Evolutionary conservation across 208 protist genomes (phyloP).

Genomic region (Angomonas deanei): DNA sequence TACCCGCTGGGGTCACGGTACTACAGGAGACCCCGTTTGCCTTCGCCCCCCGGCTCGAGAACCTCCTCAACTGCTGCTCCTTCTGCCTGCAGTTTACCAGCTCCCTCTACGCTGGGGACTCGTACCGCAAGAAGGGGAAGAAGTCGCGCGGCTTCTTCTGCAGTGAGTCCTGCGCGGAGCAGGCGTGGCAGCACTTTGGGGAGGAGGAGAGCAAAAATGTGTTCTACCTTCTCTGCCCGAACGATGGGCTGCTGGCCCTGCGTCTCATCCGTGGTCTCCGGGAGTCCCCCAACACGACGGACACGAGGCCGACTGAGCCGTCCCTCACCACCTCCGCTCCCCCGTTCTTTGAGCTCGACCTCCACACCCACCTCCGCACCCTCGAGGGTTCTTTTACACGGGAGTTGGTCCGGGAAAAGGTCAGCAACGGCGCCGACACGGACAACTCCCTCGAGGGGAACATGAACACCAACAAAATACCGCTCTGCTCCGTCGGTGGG

Average conservation of each 20-base stretch:
- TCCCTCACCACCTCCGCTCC: not conserved
- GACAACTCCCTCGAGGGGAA: not conserved
- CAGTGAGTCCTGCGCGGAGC: conserved; percentile 48
- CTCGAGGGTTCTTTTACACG: conserved; percentile 43
- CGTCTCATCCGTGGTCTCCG: conserved; percentile 42
- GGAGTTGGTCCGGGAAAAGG: conserved; percentile 53
- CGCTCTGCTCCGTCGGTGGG: conserved; percentile 38
- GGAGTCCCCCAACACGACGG: conserved; percentile 8
- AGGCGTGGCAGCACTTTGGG: conserved; percentile 68
- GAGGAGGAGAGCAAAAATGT: conserved; percentile 50
- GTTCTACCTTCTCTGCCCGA: conserved; percentile 81
- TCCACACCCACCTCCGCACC: conserved; percentile 28
- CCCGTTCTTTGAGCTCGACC: not conserved
- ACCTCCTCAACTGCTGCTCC: conserved; percentile 63
- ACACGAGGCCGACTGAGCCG: not conserved
- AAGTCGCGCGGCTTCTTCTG: conserved; percentile 85
- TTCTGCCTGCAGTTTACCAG: conserved; percentile 74
- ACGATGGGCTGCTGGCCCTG: conserved; percentile 72
- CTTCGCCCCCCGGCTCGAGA: conserved; percentile 52
- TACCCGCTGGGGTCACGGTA: conserved; percentile 39
- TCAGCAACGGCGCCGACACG: not conserved
- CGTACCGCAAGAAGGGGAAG: conserved; percentile 39
- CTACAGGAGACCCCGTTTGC: conserved; percentile 67
- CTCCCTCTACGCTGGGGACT: conserved; percentile 57
- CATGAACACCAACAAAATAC: not conserved